Conservation (phyloP, 495 filamentous ascomycete species). For the Penicillium coffeae region DNA sequence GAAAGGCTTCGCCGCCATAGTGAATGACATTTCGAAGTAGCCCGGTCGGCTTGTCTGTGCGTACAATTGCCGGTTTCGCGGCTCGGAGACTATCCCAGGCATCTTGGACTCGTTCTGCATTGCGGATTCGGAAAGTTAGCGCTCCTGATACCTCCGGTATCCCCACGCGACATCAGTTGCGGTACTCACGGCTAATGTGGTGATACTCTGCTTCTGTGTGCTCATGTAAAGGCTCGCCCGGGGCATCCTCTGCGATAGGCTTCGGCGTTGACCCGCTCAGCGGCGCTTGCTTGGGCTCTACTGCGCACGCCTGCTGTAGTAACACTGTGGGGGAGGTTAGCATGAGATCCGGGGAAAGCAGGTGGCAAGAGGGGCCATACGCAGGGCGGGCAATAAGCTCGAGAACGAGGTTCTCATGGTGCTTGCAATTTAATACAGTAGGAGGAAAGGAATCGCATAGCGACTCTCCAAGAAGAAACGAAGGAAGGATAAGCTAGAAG, state of each 20-base stretch:
- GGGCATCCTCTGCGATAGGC: background rate
- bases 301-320: slow-evolving; percentile 27
- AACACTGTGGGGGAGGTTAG: slow-evolving; percentile 36
- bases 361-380: slow-evolving; percentile 25
- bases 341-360: slow-evolving; percentile 2
- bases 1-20: slow-evolving; percentile 46
- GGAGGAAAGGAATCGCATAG: slow-evolving; percentile 37
- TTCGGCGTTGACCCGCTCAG: slow-evolving; percentile 1
- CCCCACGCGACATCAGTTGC: slow-evolving; percentile 2
- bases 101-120: slow-evolving; percentile 34
- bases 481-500: slow-evolving; percentile 4
- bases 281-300: slow-evolving; percentile 25
- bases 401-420: slow-evolving; percentile 42
- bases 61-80: slow-evolving; percentile 22
- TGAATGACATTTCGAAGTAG: slow-evolving; percentile 43
- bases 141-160: background rate
- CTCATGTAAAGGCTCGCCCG: background rate
- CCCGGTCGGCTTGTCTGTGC: slow-evolving; percentile 40
- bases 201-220: slow-evolving; percentile 12
- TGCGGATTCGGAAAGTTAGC: background rate
- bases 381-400: slow-evolving; percentile 37
- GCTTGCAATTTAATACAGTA: slow-evolving; percentile 16
- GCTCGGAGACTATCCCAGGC: slow-evolving; percentile 34
- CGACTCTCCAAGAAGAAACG: slow-evolving; percentile 22
- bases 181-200: slow-evolving; percentile 32